Evolutionary conservation across 2,329 filamentous ascomycete species (phyloP), one percentile per base, ranked within the genome.

Genomic region (Chaetomium sp.): DNA sequence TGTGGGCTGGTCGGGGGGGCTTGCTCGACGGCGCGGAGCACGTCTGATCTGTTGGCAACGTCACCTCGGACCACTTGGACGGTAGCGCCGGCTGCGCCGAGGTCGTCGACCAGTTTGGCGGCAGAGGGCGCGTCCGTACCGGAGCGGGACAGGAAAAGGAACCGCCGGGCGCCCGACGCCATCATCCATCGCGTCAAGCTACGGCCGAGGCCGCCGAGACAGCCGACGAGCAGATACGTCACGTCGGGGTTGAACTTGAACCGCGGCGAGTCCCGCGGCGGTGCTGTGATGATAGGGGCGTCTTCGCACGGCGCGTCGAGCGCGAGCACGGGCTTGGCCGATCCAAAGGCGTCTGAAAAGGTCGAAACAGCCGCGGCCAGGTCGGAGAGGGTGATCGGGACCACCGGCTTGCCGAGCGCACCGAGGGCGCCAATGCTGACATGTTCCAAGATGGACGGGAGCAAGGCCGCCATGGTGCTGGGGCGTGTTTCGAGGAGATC

Each of bases 171-270:
- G 1, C 71, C 71, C 1, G 40, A 49, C n/a, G 59, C 59, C 59
- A 69, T 63, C 67, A 72, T 69, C 67, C 68, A 71, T 6, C 53
- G 58, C 0, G 69, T 64, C 19, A 72, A 46, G 32, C 66, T 68
- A 2, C 68, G 62, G 1, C 70, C 70, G 1, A 73, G 62, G 5
- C 70, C 70, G 27, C 71, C 70, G 5, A 72, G 60, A 53, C 70
- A 69, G 4, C 71, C 70, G 10, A 72, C 66, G 0, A 72, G 65
- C 12, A 72, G 63, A 55, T 72, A 72, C 4, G 58, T 61, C 4
- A 54, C 61, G 5, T 67, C 59, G 5, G 52, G 27, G 10, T 46
- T 34, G 33, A 66, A 46, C 14, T 46, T 34, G 33, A 66, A 46
- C 11, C 43, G 43, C 0, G 27, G 60, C 38, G 43, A 35, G 11